phyloP scores from a whole-genome alignment of 2,329 filamentous ascomycete genomes.

The Trichoderma hamatum region DNA sequence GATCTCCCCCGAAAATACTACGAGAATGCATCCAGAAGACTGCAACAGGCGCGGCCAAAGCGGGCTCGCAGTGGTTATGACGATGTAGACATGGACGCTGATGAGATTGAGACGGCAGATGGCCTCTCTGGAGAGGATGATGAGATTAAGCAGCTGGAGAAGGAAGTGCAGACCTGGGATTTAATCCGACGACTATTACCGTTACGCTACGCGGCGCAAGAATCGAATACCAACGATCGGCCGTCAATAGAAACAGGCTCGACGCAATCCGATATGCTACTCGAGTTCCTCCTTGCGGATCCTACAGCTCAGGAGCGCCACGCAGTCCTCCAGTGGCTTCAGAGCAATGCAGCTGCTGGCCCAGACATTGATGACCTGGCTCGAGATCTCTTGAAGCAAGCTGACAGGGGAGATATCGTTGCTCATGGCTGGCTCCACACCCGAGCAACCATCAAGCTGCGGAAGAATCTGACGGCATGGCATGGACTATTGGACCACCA shows the following conservation, averaged over 20 bases:
- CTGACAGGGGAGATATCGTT: constrained; percentile 79
- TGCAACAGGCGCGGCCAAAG: constrained; percentile 39
- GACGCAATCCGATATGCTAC: constrained; percentile 50
- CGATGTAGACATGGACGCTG: constrained; percentile 59
- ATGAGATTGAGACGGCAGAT: constrained; percentile 49
- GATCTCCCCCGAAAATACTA: constrained; percentile 63
- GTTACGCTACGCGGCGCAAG: constrained; percentile 59
- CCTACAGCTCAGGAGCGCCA: constrained; percentile 75
- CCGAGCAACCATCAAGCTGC: constrained; percentile 82
- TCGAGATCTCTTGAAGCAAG: constrained; percentile 72
- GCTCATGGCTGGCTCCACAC: constrained; percentile 92
- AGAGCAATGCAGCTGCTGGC: constrained; percentile 71
- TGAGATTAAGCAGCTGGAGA: constrained; percentile 62
- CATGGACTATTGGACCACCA: constrained; percentile 66
- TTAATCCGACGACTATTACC: constrained; percentile 75
- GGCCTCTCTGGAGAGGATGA: constrained; percentile 33
- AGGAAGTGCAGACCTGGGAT: constrained; percentile 90
- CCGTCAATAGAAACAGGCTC: constrained; percentile 38
- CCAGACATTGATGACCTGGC: constrained; percentile 77
- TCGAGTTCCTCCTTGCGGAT: constrained; percentile 74
- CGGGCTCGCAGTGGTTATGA: constrained; percentile 42
- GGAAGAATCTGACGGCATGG: constrained; percentile 77
- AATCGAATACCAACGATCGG: constrained; percentile 35
- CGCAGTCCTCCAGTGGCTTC: constrained; percentile 82
- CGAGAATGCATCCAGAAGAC: constrained; percentile 50